Conservation (phyloP, 305 asterid species). For the Coffea humblotiana region DNA sequence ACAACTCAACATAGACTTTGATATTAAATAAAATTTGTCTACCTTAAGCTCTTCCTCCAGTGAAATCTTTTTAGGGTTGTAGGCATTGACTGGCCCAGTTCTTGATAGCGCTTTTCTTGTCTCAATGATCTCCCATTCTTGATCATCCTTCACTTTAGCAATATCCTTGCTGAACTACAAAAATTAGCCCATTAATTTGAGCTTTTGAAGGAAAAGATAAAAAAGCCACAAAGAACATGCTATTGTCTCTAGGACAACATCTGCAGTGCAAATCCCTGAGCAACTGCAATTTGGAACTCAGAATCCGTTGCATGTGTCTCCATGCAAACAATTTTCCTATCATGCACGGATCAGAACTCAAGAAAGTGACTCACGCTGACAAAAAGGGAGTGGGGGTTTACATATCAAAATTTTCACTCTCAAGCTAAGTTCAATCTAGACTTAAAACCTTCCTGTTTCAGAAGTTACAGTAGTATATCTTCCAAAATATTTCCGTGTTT, state of each 20-base stretch:
- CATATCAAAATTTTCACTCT: neutral
- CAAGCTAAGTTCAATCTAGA: neutral
- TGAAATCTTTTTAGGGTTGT: slow-evolving; percentile 71
- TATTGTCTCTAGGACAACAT: neutral
- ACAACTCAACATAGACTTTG: neutral
- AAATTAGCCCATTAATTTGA: neutral
- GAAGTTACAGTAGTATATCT: neutral
- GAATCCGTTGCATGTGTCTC: neutral
- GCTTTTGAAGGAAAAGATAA: neutral
- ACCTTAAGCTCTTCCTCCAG: slow-evolving; percentile 93
- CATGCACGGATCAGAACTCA: no score
- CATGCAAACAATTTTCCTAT: neutral
- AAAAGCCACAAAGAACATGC: neutral
- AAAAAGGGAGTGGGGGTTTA: neutral
- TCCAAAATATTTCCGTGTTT: neutral
- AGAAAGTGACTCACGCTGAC: neutral
- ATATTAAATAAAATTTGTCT: slow-evolving; percentile 11
- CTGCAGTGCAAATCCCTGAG: neutral
- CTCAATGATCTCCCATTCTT: slow-evolving; percentile 92
- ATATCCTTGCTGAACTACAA: slow-evolving; percentile 73
- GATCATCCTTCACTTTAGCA: slow-evolving; percentile 86
- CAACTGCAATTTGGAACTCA: neutral
- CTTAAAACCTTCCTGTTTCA: neutral
- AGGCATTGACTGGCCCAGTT: slow-evolving; percentile 75
- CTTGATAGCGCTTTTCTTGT: slow-evolving; percentile 75